Conservation (phyloP, 306 rosid species). For the Cucumis cinereus region DNA sequence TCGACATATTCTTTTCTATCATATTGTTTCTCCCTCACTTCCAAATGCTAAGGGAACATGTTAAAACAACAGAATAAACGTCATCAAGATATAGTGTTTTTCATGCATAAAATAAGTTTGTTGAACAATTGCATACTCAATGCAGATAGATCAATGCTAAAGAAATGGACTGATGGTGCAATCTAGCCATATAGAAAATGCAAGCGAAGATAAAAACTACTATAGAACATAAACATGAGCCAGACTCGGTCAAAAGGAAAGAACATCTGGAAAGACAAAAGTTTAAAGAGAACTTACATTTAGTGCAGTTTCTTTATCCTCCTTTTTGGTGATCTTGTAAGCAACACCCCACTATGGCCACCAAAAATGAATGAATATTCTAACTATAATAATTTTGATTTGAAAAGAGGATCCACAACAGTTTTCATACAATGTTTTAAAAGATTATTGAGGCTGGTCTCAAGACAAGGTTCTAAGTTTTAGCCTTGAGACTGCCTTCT, state of each 20-base stretch:
- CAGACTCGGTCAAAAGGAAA: neutral
- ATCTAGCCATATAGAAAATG: neutral
- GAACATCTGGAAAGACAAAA: neutral
- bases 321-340: slow-evolving; percentile 61
- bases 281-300: slow-evolving; percentile 21
- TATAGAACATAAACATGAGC: neutral
- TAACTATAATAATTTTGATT: slow-evolving; percentile 11
- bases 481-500: too few species aligned
- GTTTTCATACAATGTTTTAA: too few species aligned
- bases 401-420: neutral
- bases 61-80: slow-evolving; percentile 10
- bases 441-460: too few species aligned
- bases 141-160: neutral
- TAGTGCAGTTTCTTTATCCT: slow-evolving; percentile 68
- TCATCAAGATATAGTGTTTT: neutral
- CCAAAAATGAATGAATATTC: slow-evolving; percentile 20
- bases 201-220: neutral
- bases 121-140: neutral
- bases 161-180: neutral
- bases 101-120: neutral
- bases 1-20: slow-evolving; percentile 69
- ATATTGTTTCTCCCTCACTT: slow-evolving; percentile 90
- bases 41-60: slow-evolving; percentile 41
- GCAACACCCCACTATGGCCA: slow-evolving; percentile 81
- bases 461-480: too few species aligned